Conservation (phyloP, 139 green algal species). For the Spirogloea muscicola region DNA sequence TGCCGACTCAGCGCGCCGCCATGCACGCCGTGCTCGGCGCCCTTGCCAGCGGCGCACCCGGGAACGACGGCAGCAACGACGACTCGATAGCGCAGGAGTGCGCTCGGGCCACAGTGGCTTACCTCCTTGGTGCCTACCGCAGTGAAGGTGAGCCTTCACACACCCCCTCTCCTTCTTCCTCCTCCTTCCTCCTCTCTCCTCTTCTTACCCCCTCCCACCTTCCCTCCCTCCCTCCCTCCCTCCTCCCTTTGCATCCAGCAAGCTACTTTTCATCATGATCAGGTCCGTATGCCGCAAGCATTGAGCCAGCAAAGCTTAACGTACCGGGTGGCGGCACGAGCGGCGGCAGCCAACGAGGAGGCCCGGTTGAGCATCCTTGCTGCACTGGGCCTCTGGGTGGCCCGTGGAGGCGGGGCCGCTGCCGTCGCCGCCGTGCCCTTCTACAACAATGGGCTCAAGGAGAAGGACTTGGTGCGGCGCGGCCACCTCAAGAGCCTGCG, state of each 20-base stretch:
- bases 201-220: no score
- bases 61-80: no score
- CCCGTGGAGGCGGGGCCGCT: conserved; percentile 1
- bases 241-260: no score
- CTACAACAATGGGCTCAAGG: conserved; percentile 34
- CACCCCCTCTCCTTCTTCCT: background rate
- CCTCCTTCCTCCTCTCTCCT: background rate
- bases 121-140: conserved; percentile 25
- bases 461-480: conserved; percentile 39
- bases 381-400: conserved; percentile 35
- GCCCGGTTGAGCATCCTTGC: conserved; percentile 11
- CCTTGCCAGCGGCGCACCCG: no score
- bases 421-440: conserved; percentile 12
- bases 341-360: conserved; percentile 45
- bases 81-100: no score
- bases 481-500: conserved; percentile 27
- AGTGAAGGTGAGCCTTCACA: conserved; percentile 41
- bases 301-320: no score
- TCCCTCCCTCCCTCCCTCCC: no score
- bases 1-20: conserved; percentile 27
- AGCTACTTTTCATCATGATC: no score
- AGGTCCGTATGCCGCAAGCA: no score
- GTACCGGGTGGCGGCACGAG: no score
- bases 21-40: no score
- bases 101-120: no score